phyloP scores from a whole-genome alignment of 495 filamentous ascomycete species.

The Penicillium flavigenum region DNA sequence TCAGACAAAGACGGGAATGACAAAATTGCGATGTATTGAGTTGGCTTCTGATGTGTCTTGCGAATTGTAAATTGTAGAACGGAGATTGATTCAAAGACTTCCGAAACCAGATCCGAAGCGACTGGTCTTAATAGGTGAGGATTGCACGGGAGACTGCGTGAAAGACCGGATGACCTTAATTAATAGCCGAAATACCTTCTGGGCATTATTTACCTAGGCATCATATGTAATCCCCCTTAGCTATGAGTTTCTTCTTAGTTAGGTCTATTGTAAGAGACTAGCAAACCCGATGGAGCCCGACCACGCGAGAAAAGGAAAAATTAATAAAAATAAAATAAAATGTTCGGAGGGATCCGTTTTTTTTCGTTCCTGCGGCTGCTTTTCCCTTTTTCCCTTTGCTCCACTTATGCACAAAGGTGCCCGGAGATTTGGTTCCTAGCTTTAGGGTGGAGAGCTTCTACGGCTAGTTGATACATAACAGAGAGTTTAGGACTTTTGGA shows the following conservation, averaged over 20 bases:
- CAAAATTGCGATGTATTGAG: conserved; percentile 5
- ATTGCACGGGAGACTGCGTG: conserved; percentile 22
- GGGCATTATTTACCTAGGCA: conserved; percentile 26
- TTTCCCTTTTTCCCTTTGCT: conserved; percentile 14
- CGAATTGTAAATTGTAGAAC: conserved; percentile 1
- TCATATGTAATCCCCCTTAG: conserved; percentile 26
- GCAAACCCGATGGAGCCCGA: conserved; percentile 26
- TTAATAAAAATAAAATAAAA: background rate
- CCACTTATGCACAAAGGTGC: conserved; percentile 25
- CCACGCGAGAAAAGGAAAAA: conserved; percentile 26
- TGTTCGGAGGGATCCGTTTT: conserved; percentile 33
- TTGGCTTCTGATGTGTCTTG: conserved; percentile 19
- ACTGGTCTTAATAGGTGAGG: conserved; percentile 10
- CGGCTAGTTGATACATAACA: conserved; percentile 12
- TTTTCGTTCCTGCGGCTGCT: conserved; percentile 33
- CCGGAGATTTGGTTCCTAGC: conserved; percentile 31
- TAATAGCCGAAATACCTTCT: conserved; percentile 8
- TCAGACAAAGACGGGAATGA: conserved; percentile 6
- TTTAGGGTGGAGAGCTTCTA: conserved; percentile 26
- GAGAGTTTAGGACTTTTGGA: background rate
- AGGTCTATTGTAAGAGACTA: conserved; percentile 10
- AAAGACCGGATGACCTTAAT: conserved; percentile 24
- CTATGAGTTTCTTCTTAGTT: background rate
- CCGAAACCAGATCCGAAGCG: conserved; percentile 18
- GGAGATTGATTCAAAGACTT: conserved; percentile 10